These are phyloP conservation scores for Podaxis sp. DNA, from an alignment of 768 basidiomycete genomes.

Conservation along the genomic window DNA sequence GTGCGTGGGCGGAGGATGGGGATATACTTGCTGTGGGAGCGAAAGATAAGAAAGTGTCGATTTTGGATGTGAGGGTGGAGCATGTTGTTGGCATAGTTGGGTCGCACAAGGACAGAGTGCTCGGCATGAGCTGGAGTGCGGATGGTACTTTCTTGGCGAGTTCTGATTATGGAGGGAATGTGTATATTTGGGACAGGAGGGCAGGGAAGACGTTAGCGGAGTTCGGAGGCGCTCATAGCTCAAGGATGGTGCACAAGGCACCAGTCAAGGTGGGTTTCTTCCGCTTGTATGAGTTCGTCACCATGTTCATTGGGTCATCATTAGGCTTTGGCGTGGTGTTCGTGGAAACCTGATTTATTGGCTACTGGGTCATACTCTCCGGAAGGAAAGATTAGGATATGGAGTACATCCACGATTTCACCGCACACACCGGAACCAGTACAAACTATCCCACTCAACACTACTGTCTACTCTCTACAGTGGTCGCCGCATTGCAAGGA, in stretches of 20 bases:
- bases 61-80: conserved; percentile 58
- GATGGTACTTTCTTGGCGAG: conserved; percentile 80
- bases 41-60: conserved; percentile 59
- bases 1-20: conserved; percentile 51
- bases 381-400: conserved; percentile 45
- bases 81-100: conserved; percentile 40
- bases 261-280: conserved; percentile 45
- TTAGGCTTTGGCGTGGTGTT: conserved; percentile 84
- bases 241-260: conserved; percentile 59
- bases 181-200: conserved; percentile 76
- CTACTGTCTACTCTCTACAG: conserved; percentile 61
- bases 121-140: conserved; percentile 72
- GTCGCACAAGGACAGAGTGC: conserved; percentile 47
- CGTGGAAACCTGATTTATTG: conserved; percentile 78
- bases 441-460: conserved; percentile 74
- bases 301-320: neutral
- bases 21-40: conserved; percentile 65
- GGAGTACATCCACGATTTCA: conserved; percentile 36
- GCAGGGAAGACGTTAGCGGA: conserved; percentile 58
- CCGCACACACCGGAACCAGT: conserved; percentile 32
- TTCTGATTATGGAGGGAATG: conserved; percentile 82
- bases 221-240: conserved; percentile 59
- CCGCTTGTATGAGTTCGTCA: neutral
- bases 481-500: conserved; percentile 89
- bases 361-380: conserved; percentile 63